These are phyloP conservation scores for Fusarium graminum DNA, from an alignment of 2,329 filamentous ascomycete genomes.

Conservation along the genomic window DNA sequence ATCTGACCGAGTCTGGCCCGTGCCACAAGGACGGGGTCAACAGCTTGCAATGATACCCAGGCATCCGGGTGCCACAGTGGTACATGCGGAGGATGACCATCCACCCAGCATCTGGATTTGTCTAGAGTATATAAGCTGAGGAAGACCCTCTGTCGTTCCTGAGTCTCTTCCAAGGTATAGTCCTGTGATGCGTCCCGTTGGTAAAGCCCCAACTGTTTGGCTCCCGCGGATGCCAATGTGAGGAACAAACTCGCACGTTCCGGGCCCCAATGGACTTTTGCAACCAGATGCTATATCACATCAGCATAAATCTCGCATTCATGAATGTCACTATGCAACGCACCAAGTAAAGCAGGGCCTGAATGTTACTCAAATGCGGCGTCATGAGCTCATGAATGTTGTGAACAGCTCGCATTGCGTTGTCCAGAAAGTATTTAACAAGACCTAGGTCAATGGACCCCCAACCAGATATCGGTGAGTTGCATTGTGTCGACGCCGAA, in stretches of 20 bases:
- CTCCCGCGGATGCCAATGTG: background rate
- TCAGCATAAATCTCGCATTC: background rate
- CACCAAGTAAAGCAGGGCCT: background rate
- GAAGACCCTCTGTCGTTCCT: background rate
- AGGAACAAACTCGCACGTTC: conserved; percentile 1
- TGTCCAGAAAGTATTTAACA: background rate
- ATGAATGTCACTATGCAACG: background rate
- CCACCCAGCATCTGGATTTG: background rate
- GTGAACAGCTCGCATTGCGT: background rate
- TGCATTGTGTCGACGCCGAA: background rate
- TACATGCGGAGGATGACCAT: background rate
- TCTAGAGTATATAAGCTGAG: conserved; percentile 5
- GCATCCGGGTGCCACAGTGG: background rate
- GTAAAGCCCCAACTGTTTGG: conserved; percentile 1
- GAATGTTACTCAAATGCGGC: background rate
- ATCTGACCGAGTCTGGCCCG: background rate
- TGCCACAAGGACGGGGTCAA: background rate
- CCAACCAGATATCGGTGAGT: background rate
- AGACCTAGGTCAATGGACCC: background rate
- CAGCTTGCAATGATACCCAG: background rate
- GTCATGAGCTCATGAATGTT: conserved; percentile 3
- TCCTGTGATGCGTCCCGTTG: background rate
- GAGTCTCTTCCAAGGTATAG: background rate
- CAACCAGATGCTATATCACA: background rate
- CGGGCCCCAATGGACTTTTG: conserved; percentile 4